phyloP scores from a whole-genome alignment of 306 rosid species.

The Gynostemma pentaphyllum region DNA sequence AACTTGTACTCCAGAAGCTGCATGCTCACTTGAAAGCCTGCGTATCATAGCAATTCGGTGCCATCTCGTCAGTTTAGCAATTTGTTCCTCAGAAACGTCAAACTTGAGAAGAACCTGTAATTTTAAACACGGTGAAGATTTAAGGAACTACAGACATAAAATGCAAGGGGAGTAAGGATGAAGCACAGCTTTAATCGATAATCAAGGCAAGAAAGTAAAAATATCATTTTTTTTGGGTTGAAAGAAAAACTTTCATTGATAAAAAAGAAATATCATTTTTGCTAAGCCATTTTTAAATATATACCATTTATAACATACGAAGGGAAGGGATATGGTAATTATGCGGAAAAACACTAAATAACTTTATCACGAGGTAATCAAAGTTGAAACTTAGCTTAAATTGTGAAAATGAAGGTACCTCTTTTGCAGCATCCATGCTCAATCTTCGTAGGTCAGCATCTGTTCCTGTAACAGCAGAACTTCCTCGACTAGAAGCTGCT shows the following conservation, averaged over 20 bases:
- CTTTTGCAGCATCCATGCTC: constrained; percentile 99
- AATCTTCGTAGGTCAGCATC: constrained; percentile 98
- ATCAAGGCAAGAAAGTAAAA: neutral
- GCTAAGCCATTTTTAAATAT: too few relatives aligned
- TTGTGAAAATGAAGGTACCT: constrained; percentile 33
- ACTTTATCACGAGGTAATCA: neutral
- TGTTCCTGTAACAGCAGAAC: constrained; percentile 91
- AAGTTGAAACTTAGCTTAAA: neutral
- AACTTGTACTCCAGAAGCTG: constrained; percentile 89
- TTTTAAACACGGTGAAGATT: constrained; percentile 13
- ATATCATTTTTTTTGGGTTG: too few relatives aligned
- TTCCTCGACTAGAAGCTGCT: constrained; percentile 56
- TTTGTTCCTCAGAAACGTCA: constrained; percentile 81
- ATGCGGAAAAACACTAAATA: neutral
- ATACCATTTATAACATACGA: too few relatives aligned
- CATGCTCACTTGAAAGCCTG: constrained; percentile 96
- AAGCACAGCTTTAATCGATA: neutral
- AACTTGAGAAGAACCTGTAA: constrained; percentile 87
- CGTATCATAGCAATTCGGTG: constrained; percentile 99
- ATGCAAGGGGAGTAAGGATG: neutral
- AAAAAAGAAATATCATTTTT: too few relatives aligned
- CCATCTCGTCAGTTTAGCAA: constrained; percentile 89
- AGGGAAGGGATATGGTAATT: too few relatives aligned
- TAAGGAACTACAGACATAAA: neutral
- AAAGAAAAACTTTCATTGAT: too few relatives aligned